A percentile compares a stretch with the other conserved stretches of the same genome.
phyloP scores from a whole-genome alignment of 2,329 filamentous ascomycete genomes.

The Aspergillus latus region DNA sequence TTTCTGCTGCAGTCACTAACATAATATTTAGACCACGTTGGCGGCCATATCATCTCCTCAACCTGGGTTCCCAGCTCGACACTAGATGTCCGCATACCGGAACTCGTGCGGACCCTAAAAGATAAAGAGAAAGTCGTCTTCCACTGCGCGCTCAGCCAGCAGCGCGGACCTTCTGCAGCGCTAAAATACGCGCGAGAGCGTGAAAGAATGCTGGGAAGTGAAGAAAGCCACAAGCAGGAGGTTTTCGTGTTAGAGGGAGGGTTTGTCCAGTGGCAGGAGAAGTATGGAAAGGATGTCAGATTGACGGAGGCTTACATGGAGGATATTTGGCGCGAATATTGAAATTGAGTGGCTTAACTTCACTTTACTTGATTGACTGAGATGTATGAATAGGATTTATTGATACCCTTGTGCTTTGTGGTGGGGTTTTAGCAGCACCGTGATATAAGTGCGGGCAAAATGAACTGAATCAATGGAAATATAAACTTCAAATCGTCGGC shows the following conservation, averaged over 20 bases:
- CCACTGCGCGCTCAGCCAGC: conserved; percentile 89
- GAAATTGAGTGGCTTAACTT: conserved; percentile 24
- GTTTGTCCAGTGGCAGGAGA: conserved; percentile 86
- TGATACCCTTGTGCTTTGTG: conserved; percentile 1
- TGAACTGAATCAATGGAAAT: not conserved
- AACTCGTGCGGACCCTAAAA: conserved; percentile 74
- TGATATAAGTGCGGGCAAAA: not conserved
- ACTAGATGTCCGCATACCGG: conserved; percentile 75
- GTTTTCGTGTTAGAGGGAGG: conserved; percentile 81
- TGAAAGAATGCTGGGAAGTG: conserved; percentile 49
- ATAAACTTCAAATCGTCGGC: not conserved
- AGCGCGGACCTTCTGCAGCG: conserved; percentile 82
- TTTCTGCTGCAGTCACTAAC: not conserved
- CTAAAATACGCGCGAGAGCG: conserved; percentile 69
- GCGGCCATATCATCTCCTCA: conserved; percentile 80
- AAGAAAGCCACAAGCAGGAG: conserved; percentile 58
- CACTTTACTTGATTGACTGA: not conserved
- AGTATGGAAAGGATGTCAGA: conserved; percentile 69
- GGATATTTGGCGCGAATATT: conserved; percentile 73
- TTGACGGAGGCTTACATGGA: conserved; percentile 82
- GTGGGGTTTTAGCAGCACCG: not conserved
- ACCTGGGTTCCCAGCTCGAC: conserved; percentile 71
- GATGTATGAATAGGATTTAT: not conserved
- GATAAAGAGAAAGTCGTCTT: conserved; percentile 85
- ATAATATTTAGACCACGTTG: conserved; percentile 68